A percentile compares a stretch with the other conserved stretches of the same genome.
phyloP scores from a whole-genome alignment of 768 basidiomycete genomes.

The Floccularia luteovirens region DNA sequence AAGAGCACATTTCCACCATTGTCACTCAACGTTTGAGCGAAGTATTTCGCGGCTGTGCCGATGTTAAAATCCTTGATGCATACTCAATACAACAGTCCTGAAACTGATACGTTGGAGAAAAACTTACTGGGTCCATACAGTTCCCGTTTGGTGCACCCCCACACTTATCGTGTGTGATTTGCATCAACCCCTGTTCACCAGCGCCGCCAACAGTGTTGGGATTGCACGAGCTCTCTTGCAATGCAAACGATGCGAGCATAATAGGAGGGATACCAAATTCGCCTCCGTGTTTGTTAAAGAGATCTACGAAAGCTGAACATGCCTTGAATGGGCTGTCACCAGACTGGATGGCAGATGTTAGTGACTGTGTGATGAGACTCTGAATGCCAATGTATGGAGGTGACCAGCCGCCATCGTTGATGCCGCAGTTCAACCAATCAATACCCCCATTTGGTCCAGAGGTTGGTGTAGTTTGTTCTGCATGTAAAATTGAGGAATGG shows the following conservation, averaged over 20 bases:
- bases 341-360: constrained; percentile 40
- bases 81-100: not conserved
- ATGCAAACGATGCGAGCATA: constrained; percentile 77
- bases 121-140: constrained; percentile 37
- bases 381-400: constrained; percentile 54
- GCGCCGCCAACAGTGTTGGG: constrained; percentile 58
- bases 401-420: constrained; percentile 61
- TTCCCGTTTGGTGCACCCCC: constrained; percentile 40
- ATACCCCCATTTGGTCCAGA: constrained; percentile 68
- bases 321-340: constrained; percentile 47
- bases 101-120: constrained; percentile 1
- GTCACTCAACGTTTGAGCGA: constrained; percentile 37
- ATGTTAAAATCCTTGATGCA: constrained; percentile 61
- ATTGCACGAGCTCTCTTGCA: constrained; percentile 80
- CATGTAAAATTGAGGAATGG: not conserved
- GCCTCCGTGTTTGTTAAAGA: constrained; percentile 57
- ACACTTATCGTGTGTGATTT: constrained; percentile 77
- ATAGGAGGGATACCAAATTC: constrained; percentile 55
- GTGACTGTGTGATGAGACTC: constrained; percentile 39
- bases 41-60: constrained; percentile 53
- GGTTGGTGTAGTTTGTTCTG: constrained; percentile 40
- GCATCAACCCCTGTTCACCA: constrained; percentile 86
- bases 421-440: constrained; percentile 74
- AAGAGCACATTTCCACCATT: constrained; percentile 47
- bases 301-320: constrained; percentile 39